Percentiles rank a stretch among this genome's conserved stretches.
phyloP scores from a whole-genome alignment of 2,329 filamentous ascomycete genomes.

The Camptophora hylomeconis region DNA sequence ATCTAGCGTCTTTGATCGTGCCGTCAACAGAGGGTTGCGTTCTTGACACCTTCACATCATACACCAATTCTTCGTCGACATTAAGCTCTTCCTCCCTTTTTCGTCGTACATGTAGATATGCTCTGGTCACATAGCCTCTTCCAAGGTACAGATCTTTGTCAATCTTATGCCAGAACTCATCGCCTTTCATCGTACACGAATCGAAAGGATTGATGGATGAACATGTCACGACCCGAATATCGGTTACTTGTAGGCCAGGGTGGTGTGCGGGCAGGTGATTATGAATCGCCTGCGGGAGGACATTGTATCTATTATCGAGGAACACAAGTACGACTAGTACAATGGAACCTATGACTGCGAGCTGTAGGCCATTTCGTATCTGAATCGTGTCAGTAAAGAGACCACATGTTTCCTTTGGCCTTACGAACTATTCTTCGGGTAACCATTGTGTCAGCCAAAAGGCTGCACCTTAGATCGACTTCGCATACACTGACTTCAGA shows the following conservation, averaged over 20 bases:
- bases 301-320: constrained; percentile 77
- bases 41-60: constrained; percentile 64
- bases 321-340: constrained; percentile 62
- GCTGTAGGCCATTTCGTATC: constrained; percentile 60
- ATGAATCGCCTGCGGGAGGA: constrained; percentile 75
- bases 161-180: constrained; percentile 62
- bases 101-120: constrained; percentile 69
- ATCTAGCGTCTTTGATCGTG: constrained; percentile 47
- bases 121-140: constrained; percentile 58
- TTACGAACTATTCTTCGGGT: constrained; percentile 6
- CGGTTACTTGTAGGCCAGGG: constrained; percentile 71
- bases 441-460: constrained; percentile 5
- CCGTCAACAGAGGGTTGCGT: constrained; percentile 52
- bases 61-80: constrained; percentile 60
- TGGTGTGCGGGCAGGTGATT: constrained; percentile 77
- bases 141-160: constrained; percentile 82
- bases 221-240: constrained; percentile 67
- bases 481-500: constrained; percentile 5
- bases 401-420: not conserved
- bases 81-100: constrained; percentile 76
- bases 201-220: constrained; percentile 62
- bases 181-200: constrained; percentile 59
- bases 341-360: constrained; percentile 51
- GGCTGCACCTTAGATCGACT: not conserved
- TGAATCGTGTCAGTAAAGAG: constrained; percentile 17